phyloP scores from a whole-genome alignment of 2,329 filamentous ascomycete species.

The Graphiopsis chlorocephala region DNA sequence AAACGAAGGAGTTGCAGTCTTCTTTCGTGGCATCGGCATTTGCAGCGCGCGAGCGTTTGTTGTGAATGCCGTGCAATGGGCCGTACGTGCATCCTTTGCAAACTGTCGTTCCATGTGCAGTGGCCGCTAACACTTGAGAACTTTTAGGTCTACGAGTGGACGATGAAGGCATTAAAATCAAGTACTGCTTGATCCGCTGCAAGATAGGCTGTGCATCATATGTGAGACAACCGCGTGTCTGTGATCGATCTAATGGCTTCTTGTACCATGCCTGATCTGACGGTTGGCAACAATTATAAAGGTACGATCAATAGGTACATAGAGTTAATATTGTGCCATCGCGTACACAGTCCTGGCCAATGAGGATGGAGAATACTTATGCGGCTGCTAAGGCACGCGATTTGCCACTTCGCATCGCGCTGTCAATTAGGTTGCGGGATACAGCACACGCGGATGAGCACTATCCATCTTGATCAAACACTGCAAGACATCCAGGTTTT shows the following conservation, averaged over 20 bases:
- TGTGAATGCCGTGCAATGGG: conserved; percentile 92
- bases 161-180: conserved; percentile 56
- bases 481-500: not conserved
- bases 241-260: not conserved
- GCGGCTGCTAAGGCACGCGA: not conserved
- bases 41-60: conserved; percentile 86
- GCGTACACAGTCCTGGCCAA: not conserved
- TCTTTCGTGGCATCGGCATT: conserved; percentile 77
- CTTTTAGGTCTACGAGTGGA: conserved; percentile 69
- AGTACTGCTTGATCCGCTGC: not conserved
- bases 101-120: not conserved
- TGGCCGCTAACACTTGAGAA: not conserved
- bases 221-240: not conserved
- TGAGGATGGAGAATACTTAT: not conserved
- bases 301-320: not conserved
- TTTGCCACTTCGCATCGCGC: not conserved
- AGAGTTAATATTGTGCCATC: not conserved
- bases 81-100: conserved; percentile 44
- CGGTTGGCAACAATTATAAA: not conserved
- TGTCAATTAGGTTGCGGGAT: not conserved
- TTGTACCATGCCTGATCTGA: not conserved
- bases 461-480: not conserved
- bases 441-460: not conserved
- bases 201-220: not conserved
- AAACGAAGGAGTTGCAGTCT: conserved; percentile 69